phyloP scores from a whole-genome alignment of 2,329 filamentous ascomycete species.

The Clarireedia homoeocarpa region DNA sequence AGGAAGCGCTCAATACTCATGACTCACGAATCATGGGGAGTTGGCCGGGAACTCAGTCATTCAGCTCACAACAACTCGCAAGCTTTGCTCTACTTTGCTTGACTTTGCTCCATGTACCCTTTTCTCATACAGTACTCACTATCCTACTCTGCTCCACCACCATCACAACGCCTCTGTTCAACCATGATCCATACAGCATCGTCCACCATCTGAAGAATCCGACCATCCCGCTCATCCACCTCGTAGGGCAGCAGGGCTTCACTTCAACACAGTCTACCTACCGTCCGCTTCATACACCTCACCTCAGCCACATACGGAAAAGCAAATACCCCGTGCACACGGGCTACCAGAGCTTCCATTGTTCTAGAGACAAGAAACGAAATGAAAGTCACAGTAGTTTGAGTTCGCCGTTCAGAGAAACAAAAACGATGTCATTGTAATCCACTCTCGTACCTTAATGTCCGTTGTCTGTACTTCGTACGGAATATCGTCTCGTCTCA shows the following conservation, averaged over 20 bases:
- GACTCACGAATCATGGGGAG: too few species aligned
- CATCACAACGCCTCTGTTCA: neutral
- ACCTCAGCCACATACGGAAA: too few species aligned
- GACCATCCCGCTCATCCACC: neutral
- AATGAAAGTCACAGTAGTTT: too few species aligned
- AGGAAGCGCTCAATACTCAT: neutral
- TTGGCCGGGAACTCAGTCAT: neutral
- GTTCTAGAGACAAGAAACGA: too few species aligned
- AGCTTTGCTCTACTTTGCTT: neutral
- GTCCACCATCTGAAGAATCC: neutral
- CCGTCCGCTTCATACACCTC: too few species aligned
- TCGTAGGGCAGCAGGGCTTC: neutral
- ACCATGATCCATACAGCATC: neutral
- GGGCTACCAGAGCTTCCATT: too few species aligned
- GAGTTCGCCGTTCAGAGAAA: too few species aligned
- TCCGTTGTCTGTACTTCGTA: neutral
- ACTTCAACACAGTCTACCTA: neutral
- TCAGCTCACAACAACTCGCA: neutral
- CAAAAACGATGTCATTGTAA: neutral
- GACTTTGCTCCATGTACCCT: neutral
- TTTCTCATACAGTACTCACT: too few species aligned
- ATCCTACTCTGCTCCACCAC: too few species aligned
- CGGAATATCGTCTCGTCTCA: neutral
- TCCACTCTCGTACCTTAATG: neutral
- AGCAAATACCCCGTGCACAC: too few species aligned